Evolutionary conservation across 164 flowering plant genomes (phyloP), one percentile per base, ranked within the genome.

Genomic region (Berberis thunbergii): DNA sequence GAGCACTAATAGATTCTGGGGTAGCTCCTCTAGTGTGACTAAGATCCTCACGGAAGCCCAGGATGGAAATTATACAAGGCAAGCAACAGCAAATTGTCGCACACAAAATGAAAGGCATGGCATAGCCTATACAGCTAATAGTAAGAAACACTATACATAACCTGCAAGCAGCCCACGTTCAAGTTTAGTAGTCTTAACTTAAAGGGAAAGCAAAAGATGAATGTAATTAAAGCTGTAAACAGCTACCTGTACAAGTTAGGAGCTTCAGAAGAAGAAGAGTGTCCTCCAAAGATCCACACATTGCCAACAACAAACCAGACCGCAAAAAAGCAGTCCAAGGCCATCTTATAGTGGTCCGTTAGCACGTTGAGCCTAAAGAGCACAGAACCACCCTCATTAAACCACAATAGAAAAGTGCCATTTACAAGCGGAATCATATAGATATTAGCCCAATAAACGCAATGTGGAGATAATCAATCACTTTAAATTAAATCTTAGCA

Each of bases 61-160:
- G 84, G 54, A 84, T 58, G 6, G 97, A 87, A 26, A 91, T 84
- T 61, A 94, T 84, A 71, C 98, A 94, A 41, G 98, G 98, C 70
- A 91, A 74, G 83, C 98, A 94, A 77, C 97, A 94, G 76, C 98
- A 94, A 59, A 94, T 84, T 49, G 87, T 86, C 56, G 94, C 86
- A 72, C 96, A 94, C 41, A 91, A 75, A 67, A 94, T 87, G 77
- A 94, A 91, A 12, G 88, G 98, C 98, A 94, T 88, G 7, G 97
- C 98, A 64, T 94, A 94, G 4, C 97, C 98, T 43, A 94, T 86
- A 72, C 96, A 91, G 80, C 96, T 91, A 57, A 94, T 74, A 48
- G 88, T 81, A 71, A 94, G 92, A 76, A 88, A 91, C 64, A 85
- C 97, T 68, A 94, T 75, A 80, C 97, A 94, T 73, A 94, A 74